Evolutionary conservation across 257 asterid species (phyloP).

Genomic region (Solanum raphanifolium): DNA sequence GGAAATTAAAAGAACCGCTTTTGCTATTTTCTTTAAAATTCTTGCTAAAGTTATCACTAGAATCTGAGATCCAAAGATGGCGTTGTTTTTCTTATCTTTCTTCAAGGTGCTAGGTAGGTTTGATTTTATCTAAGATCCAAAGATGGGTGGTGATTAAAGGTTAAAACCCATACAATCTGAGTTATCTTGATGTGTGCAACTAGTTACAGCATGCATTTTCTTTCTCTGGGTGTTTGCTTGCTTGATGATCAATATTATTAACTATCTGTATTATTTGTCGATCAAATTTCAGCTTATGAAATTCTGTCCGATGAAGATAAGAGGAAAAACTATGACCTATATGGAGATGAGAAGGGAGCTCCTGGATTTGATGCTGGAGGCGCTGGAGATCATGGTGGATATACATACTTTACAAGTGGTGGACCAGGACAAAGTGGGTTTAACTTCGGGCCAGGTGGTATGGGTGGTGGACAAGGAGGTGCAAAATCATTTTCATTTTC

Average conservation of each 20-base stretch:
- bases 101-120: background rate
- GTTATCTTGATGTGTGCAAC: background rate
- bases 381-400: slow-evolving; percentile 48
- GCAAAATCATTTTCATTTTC: slow-evolving; percentile 82
- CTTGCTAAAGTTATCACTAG: background rate
- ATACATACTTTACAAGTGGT: slow-evolving; percentile 56
- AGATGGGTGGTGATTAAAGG: background rate
- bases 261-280: background rate
- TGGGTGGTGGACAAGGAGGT: slow-evolving; percentile 77
- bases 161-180: background rate
- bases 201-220: background rate
- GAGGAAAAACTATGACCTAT: slow-evolving; percentile 86
- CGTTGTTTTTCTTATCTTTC: background rate
- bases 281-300: slow-evolving; percentile 62
- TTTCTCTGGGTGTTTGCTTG: background rate
- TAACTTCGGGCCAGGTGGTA: slow-evolving; percentile 55
- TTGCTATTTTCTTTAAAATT: background rate
- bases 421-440: slow-evolving; percentile 81
- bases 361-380: slow-evolving; percentile 62
- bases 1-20: background rate
- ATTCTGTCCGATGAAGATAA: slow-evolving; percentile 80
- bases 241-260: background rate
- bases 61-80: background rate
- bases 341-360: slow-evolving; percentile 74
- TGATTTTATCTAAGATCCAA: background rate